phyloP scores from a whole-genome alignment of 1,284 basidiomycete species.

The Wallemia mellicola region DNA sequence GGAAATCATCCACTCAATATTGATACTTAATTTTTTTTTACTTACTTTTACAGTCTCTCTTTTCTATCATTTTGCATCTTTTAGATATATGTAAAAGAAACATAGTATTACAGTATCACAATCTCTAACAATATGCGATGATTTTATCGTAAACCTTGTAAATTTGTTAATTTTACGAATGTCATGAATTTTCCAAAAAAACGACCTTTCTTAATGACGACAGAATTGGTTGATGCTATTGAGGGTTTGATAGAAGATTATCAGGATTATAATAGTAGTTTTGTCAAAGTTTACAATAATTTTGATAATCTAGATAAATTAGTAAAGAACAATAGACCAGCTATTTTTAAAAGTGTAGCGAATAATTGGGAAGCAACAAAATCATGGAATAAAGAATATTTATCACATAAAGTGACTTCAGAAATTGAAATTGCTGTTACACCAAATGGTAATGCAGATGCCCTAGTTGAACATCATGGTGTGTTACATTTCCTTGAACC shows the following conservation, averaged over 20 bases:
- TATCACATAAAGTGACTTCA: background rate
- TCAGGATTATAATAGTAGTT: background rate
- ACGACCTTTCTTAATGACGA: too few relatives aligned
- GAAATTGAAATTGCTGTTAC: background rate
- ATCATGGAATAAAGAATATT: background rate
- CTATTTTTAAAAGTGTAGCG: background rate
- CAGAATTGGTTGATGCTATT: background rate
- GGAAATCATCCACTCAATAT: background rate
- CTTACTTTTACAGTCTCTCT: too few relatives aligned
- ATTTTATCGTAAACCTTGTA: background rate
- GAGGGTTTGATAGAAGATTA: background rate
- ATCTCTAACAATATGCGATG: background rate
- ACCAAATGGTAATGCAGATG: background rate
- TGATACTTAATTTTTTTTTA: background rate
- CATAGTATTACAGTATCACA: background rate
- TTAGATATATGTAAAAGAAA: too few relatives aligned
- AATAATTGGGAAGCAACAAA: background rate
- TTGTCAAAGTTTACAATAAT: background rate
- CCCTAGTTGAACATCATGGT: background rate
- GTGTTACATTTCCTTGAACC: background rate
- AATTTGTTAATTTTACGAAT: background rate
- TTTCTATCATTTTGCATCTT: too few relatives aligned
- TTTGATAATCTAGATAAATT: background rate
- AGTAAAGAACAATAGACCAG: background rate
- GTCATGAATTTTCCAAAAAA: background rate